Evolutionary conservation across 345 rosid species (phyloP), one percentile per base, ranked within the genome.

Genomic region (Eucalyptus marginata): DNA sequence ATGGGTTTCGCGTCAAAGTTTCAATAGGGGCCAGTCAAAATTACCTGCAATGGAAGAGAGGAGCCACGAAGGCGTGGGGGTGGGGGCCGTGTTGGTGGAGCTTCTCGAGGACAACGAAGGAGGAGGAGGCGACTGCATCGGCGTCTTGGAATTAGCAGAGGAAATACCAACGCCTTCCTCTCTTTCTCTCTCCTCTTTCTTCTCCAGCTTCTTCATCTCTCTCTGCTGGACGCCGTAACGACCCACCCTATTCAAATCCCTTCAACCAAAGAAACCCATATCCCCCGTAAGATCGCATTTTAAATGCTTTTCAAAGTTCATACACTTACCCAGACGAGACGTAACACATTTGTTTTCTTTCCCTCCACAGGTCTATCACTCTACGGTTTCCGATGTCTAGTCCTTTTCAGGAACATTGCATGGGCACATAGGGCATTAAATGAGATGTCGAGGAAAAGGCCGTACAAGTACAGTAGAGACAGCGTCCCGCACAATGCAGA

Each of bases 41-140:
- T 56, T 71, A 89, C 91, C 91, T 49, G 89, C 81, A 59, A 89
- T 86, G 86, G 91, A 40, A 81, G 89, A 81, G 80, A 89, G 89
- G 66, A 89, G 89, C 91, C 91, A 87, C 15, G 87, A 44, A 87
- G 91, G 87, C 49, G 64, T 56, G 15, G 89, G 86, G n/a, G 87
- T 43, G 14, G 89, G 13, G 89, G 86, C 36, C 46, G 76, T 10
- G 62, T 59, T 24, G 86, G 86, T 22, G 88, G 66, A 86, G 86
- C 68, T 76, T 18, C 66, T 80, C 64, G 90, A 49, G n/a, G 71
- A 27, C 51, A 36, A 71, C 14, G 86, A 9, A 6, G 64, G 50
- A 56, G 90, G 64, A 43, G 46, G 24, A 36, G 58, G 27, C 36
- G 86, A 86, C 47, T 49, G 64, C 86, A 49, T 64, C 51, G 88